Conservation (phyloP, 139 green algal species). For the Micractinium sp. region DNA sequence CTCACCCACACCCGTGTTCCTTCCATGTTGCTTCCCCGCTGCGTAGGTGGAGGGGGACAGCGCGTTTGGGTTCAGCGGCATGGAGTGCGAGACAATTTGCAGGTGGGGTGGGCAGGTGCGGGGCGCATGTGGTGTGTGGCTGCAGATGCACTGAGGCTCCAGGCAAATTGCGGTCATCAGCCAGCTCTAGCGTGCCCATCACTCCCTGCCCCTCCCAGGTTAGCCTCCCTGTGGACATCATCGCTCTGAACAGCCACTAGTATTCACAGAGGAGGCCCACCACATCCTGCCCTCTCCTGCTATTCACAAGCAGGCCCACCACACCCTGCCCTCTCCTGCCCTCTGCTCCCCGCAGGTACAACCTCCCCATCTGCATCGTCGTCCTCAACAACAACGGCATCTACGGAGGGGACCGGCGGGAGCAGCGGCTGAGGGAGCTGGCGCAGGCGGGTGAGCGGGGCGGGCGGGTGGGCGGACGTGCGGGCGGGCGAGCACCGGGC, state of each 20-base stretch:
- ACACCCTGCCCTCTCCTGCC: neutral
- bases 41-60: constrained; percentile 76
- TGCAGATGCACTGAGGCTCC: neutral
- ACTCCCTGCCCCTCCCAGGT: neutral
- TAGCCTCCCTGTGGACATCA: neutral
- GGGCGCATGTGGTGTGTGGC: neutral
- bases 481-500: no score
- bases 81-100: constrained; percentile 80
- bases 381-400: constrained; percentile 88
- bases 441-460: constrained; percentile 31
- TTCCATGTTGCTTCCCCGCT: no score
- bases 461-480: no score
- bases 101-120: constrained; percentile 24
- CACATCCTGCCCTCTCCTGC: neutral
- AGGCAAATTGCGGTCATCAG: neutral
- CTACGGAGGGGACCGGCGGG: constrained; percentile 81
- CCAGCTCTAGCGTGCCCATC: neutral
- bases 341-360: constrained; percentile 57
- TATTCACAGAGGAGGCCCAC: no score
- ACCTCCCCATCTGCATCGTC: constrained; percentile 76
- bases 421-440: constrained; percentile 36
- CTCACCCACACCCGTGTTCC: no score
- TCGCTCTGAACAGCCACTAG: no score
- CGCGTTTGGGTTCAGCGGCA: constrained; percentile 85
- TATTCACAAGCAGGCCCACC: no score